Conservation (phyloP, 1,284 basidiomycete genomes). For the Meripilus lineatus region DNA sequence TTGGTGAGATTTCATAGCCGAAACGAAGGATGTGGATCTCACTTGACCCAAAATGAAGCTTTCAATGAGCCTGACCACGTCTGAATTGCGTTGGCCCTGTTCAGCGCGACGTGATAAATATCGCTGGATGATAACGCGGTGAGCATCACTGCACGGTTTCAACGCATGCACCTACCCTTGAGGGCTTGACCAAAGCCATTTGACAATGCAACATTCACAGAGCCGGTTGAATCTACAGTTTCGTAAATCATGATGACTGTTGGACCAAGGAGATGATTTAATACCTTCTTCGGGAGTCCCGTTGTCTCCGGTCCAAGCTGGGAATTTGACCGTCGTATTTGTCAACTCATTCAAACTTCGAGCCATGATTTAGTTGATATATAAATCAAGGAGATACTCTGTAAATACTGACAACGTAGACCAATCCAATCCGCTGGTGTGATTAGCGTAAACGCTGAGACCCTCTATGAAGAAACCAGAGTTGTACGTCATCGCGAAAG, state of each 20-base stretch:
- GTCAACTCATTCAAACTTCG: slow-evolving; percentile 5
- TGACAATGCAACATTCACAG: background rate
- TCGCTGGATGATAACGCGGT: no score
- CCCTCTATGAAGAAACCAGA: slow-evolving; percentile 7
- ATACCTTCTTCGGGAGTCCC: slow-evolving; percentile 5
- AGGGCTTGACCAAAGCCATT: background rate
- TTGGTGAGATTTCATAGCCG: no score
- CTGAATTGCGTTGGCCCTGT: no score
- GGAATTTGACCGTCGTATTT: slow-evolving; percentile 1
- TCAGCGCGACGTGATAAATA: no score
- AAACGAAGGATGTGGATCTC: no score
- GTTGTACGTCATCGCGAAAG: background rate
- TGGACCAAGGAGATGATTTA: no score
- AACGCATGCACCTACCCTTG: slow-evolving; percentile 1
- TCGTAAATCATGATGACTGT: background rate
- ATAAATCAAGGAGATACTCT: background rate
- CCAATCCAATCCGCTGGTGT: slow-evolving; percentile 1
- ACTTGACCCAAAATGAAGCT: no score
- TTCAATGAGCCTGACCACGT: no score
- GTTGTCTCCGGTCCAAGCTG: slow-evolving; percentile 1
- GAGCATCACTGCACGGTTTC: no score
- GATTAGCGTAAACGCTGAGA: slow-evolving; percentile 7
- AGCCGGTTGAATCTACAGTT: background rate
- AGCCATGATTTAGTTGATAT: background rate
- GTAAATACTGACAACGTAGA: slow-evolving; percentile 2